A percentile compares a stretch with the other conserved stretches of the same genome.
Conservation (phyloP, 108 stramenopile genomes). For the Nitzschia inconspicua region DNA sequence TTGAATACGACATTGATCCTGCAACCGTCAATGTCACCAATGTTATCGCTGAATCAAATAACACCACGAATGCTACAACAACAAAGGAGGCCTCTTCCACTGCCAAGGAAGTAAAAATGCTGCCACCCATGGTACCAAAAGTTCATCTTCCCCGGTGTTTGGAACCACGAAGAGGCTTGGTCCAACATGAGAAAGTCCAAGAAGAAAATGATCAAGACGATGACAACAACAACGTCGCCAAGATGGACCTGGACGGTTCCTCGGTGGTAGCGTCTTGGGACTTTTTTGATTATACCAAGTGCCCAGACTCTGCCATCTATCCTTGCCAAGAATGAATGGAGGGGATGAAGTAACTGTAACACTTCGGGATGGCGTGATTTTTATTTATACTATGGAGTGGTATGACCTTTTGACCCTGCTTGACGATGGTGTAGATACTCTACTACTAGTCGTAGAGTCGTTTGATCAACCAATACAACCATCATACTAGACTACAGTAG, state of each 20-base stretch:
- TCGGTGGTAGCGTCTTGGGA: slow-evolving; percentile 17
- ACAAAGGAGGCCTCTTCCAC: not conserved
- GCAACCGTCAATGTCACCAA: not conserved
- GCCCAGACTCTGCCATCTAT: slow-evolving; percentile 30
- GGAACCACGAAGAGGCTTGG: slow-evolving; percentile 33
- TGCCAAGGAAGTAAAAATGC: not conserved
- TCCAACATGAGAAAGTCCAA: not conserved
- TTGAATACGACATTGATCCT: not conserved
- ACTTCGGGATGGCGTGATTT: too few relatives aligned
- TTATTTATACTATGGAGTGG: too few relatives aligned
- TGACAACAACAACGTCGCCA: not conserved
- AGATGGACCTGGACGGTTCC: not conserved
- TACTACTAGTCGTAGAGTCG: too few relatives aligned
- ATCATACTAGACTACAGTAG: too few relatives aligned
- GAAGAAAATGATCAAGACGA: too few relatives aligned
- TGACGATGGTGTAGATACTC: too few relatives aligned
- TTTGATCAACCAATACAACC: too few relatives aligned
- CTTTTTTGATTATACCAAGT: slow-evolving; percentile 26
- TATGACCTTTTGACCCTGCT: too few relatives aligned
- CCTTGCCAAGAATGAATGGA: slow-evolving; percentile 19
- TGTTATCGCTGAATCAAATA: not conserved
- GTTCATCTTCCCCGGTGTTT: slow-evolving; percentile 30
- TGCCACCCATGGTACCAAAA: not conserved
- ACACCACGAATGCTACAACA: not conserved
- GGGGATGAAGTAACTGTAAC: not conserved